Evolutionary conservation across 1,284 basidiomycete species (phyloP), one percentile per base, ranked within the genome.

Genomic region (Waitea zeae): DNA sequence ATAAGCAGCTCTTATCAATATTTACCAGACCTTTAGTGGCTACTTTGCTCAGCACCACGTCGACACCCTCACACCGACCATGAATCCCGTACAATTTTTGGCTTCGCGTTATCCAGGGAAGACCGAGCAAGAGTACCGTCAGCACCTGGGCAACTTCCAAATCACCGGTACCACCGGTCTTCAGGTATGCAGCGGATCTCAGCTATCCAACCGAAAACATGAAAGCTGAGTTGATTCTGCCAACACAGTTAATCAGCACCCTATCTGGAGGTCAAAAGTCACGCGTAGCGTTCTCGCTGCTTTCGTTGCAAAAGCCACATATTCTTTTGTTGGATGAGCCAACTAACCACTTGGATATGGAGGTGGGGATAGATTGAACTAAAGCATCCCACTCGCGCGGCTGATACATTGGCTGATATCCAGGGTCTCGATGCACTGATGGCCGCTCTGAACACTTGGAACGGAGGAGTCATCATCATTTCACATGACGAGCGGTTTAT

Each of bases 1-100:
- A 30, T 35, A 6, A 20, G 7, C 17, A 31, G 28, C n/a, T n/a
- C n/a, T n/a, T n/a, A n/a, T 22, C 33, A 9, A 18, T 24, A 30
- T 27, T 26, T 31, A 17, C 48, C 83, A 75, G n/a, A n/a, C n/a
- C n/a, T n/a, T n/a, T n/a, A n/a, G n/a, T 40, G 84, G 81, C 20
- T 93, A 96, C 62, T 96, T 96, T 54, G 86, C 90, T 12, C 95
- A 99, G 51, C 95, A 98, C 55, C 95, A 98, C 52, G 82, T 99
- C 35, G 95, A 99, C 54, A 82, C 84, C 34, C 70, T 99, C 38
- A 73, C 80, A 38, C 74, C 89, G 0, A 69, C 66, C 3, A 71
- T 93, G 67, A 80, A 76, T 11, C 83, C 92, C 0, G 95, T 98
- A 5, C 80, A 86, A 45, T 97, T 96, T 63, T 61, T 98, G 19